phyloP scores from a whole-genome alignment of 805 yeast genomes.

The Yamadazyma paraphyllophila region DNA sequence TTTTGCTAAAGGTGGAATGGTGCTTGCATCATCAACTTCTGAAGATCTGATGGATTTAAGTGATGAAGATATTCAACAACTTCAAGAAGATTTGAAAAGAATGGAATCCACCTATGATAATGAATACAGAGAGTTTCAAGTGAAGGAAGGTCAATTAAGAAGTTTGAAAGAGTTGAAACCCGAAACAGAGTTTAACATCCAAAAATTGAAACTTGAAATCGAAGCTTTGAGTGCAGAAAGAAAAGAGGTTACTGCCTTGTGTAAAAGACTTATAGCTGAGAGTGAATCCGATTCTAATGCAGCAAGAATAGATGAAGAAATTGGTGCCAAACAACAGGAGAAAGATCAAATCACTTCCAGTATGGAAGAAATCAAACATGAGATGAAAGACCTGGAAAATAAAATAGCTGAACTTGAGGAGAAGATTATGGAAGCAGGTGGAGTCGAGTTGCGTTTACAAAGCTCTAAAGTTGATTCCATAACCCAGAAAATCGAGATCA shows the following conservation, averaged over 20 bases:
- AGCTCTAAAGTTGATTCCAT: slow-evolving; percentile 79
- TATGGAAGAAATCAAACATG: slow-evolving; percentile 41
- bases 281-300: slow-evolving; percentile 29
- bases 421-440: slow-evolving; percentile 87
- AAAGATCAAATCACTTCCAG: slow-evolving; percentile 18
- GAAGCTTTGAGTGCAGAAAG: slow-evolving; percentile 57
- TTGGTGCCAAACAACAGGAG: slow-evolving; percentile 17
- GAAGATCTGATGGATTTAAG: slow-evolving; percentile 36
- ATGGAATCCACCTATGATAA: slow-evolving; percentile 54
- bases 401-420: slow-evolving; percentile 65
- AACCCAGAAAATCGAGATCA: slow-evolving; percentile 60
- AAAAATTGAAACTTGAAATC: slow-evolving; percentile 62
- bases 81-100: slow-evolving; percentile 50
- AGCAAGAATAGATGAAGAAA: slow-evolving; percentile 37
- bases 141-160: slow-evolving; percentile 59
- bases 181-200: slow-evolving; percentile 58
- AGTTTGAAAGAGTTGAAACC: slow-evolving; percentile 67
- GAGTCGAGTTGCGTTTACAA: slow-evolving; percentile 76
- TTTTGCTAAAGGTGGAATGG: slow-evolving; percentile 76
- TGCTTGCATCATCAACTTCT: slow-evolving; percentile 35
- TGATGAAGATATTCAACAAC: slow-evolving; percentile 53
- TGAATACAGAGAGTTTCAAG: slow-evolving; percentile 49
- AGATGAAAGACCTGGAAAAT: slow-evolving; percentile 54
- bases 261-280: slow-evolving; percentile 42
- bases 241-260: slow-evolving; percentile 42